Evolutionary conservation across 2,329 filamentous ascomycete genomes (phyloP), one percentile per base, ranked within the genome.

Genomic region (Chaetomiaceae sp.): DNA sequence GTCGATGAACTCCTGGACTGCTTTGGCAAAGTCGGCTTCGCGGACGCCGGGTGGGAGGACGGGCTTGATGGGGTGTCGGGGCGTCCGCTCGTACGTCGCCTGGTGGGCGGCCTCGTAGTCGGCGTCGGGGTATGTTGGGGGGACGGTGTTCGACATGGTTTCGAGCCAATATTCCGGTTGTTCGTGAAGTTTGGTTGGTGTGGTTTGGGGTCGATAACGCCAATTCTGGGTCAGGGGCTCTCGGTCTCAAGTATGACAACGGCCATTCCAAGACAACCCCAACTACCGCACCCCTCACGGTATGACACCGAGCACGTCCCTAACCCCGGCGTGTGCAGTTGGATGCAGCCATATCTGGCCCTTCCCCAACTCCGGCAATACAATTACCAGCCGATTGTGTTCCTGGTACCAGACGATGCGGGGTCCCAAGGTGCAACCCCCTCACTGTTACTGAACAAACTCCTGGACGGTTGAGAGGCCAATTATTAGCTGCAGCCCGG

Each of bases 81-180:
- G 63, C 5, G 67, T 68, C 23, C 68, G 64, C 21, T 68, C 66
- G 59, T 72, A 74, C 13, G 71, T 67, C 5, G 62, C 65, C 40
- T 65, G 64, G 55, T 74, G 72, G 1, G 69, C 70, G 3, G 60
- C 60, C 57, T 74, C 70, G 53, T 73, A 74, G 39, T 69, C 61
- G 7, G 65, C 58, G 48, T 74, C 65, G 20, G 60, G 56, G 53
- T 74, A 75, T 27, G 59, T 65, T 8, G 16, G 17, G 12, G 57
- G 56, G 35, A 56, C n/a, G 3, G 38, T 39, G 3, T 19, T 39
- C 4, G 37, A 23, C 37, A 39, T 39, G 6, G 6, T 38, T 23
- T 21, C 20, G 2, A 3, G 13, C 19, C 5, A 21, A 7, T 13
- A 7, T 5, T 13, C 2, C 12, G 3, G 30, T 12, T 12, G 8